Percentiles rank a stretch among this genome's conserved stretches.
These are phyloP conservation scores for Thymus quinquecostatus DNA, from an alignment of 257 asterid genomes.

Conservation along the genomic window DNA sequence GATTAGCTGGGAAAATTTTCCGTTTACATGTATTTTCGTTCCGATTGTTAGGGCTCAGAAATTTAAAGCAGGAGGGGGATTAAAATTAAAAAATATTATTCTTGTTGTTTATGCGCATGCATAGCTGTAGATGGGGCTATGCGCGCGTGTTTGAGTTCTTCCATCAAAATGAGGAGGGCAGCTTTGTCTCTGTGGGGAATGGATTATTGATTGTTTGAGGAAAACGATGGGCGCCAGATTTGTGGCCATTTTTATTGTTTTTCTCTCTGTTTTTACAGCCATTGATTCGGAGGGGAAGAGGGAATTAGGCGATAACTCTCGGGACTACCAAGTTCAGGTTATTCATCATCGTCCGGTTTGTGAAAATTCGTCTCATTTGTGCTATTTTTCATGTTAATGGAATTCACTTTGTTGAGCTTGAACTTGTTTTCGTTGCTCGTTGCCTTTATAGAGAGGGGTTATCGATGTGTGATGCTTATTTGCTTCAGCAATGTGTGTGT, in stretches of 20 bases:
- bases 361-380: background rate
- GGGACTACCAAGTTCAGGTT: constrained; percentile 33
- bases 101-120: constrained; percentile 35
- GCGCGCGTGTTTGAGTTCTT: constrained; percentile 42
- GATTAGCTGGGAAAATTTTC: constrained; percentile 24
- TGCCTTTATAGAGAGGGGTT: background rate
- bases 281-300: constrained; percentile 57
- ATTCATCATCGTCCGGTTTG: constrained; percentile 46
- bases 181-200: constrained; percentile 11
- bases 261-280: constrained; percentile 53
- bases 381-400: background rate
- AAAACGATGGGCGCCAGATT: constrained; percentile 52
- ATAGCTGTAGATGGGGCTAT: constrained; percentile 45
- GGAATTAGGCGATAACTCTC: constrained; percentile 45
- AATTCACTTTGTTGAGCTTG: background rate
- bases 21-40: background rate
- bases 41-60: constrained; percentile 15
- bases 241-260: constrained; percentile 55
- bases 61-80: background rate
- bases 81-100: background rate
- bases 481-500: constrained; percentile 13
- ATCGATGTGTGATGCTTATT: constrained; percentile 1
- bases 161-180: constrained; percentile 44
- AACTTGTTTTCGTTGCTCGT: constrained; percentile 5
- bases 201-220: constrained; percentile 42